phyloP scores from a whole-genome alignment of 2,329 filamentous ascomycete species.

The Phialocephala sp. region DNA sequence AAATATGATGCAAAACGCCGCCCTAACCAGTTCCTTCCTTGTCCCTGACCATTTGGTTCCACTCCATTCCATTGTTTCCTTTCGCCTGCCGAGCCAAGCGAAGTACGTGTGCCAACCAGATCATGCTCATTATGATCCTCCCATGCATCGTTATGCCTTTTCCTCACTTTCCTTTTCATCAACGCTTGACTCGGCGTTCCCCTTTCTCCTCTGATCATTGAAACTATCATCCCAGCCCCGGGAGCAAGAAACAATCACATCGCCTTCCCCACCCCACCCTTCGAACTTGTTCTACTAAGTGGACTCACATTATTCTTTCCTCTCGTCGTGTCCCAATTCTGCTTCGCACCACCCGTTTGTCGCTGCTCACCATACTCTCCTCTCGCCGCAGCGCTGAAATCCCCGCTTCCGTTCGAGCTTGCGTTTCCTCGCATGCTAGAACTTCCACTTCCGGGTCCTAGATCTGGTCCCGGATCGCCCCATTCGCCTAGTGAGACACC shows the following conservation, averaged over 20 bases:
- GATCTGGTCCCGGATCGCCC: slow-evolving; percentile 61
- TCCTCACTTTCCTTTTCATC: background rate
- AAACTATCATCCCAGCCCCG: background rate
- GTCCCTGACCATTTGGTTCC: background rate
- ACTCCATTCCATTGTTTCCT: background rate
- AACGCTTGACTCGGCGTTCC: slow-evolving; percentile 3
- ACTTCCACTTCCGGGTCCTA: slow-evolving; percentile 47
- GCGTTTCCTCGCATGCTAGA: slow-evolving; percentile 32
- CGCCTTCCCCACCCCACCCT: slow-evolving; percentile 37
- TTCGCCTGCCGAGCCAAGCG: background rate
- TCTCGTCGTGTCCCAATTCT: slow-evolving; percentile 23
- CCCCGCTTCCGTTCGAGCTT: slow-evolving; percentile 22
- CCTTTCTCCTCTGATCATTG: slow-evolving; percentile 2
- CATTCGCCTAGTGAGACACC: slow-evolving; percentile 46
- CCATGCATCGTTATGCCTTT: slow-evolving; percentile 1
- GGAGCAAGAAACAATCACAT: slow-evolving; percentile 17
- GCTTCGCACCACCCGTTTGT: slow-evolving; percentile 17
- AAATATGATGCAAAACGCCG: background rate
- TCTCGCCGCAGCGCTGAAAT: slow-evolving; percentile 19
- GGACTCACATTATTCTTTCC: slow-evolving; percentile 31
- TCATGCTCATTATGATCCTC: slow-evolving; percentile 12
- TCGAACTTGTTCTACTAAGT: slow-evolving; percentile 30
- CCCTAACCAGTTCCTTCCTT: background rate
- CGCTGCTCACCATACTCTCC: slow-evolving; percentile 11
- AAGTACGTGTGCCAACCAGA: slow-evolving; percentile 3